A percentile compares a stretch with the other conserved stretches of the same genome.
Evolutionary conservation across 345 rosid species (phyloP).

Genomic region (Eucalyptus regnans): DNA sequence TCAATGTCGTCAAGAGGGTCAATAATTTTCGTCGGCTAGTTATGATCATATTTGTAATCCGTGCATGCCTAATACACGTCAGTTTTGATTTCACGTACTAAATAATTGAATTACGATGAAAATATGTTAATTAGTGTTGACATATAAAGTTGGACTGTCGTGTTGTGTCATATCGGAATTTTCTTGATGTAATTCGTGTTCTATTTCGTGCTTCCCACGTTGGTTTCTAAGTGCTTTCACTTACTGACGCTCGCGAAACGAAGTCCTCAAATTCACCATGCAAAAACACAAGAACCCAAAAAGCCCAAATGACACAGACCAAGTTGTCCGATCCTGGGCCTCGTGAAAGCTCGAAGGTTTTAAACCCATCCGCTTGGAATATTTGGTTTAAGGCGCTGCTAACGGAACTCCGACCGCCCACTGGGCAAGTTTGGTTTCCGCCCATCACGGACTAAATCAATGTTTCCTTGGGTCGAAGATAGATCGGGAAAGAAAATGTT

Average conservation of each 20-base stretch:
- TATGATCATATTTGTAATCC: not conserved
- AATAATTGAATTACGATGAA: not conserved
- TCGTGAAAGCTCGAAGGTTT: not conserved
- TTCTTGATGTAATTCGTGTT: not conserved
- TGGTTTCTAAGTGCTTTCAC: not conserved
- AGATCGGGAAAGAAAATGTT: not conserved
- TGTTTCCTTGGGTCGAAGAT: not conserved
- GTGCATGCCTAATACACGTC: not conserved
- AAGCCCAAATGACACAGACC: not conserved
- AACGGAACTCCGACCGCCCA: not conserved
- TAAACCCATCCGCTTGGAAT: not conserved
- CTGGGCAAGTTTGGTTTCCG: not conserved
- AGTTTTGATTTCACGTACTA: not conserved
- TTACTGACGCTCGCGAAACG: not conserved
- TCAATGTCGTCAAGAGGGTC: not conserved
- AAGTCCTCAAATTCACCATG: not conserved
- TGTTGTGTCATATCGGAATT: not conserved
- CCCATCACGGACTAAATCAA: not conserved
- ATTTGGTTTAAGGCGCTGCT: not conserved
- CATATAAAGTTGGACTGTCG: not conserved
- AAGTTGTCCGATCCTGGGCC: not conserved
- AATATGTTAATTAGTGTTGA: not conserved
- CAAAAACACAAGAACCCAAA: not conserved
- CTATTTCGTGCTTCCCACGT: not conserved
- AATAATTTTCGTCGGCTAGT: not conserved